These are phyloP conservation scores for Cenchrus americanus DNA, from an alignment of 176 grass and related monocot species.

Conservation along the genomic window DNA sequence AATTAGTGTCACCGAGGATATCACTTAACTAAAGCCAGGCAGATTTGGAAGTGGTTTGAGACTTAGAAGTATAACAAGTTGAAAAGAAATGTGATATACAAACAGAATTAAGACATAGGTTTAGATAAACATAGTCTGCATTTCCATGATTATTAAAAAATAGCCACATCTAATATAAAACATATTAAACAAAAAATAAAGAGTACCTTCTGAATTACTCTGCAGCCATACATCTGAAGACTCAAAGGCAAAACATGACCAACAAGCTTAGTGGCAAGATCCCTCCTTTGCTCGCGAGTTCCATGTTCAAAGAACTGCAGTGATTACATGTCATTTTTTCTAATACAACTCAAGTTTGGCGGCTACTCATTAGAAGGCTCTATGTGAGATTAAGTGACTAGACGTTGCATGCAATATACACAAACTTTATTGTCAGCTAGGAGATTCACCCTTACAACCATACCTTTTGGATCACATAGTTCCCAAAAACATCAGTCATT, in stretches of 20 bases:
- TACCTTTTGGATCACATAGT: slow-evolving; percentile 99
- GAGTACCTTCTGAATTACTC: slow-evolving; percentile 96
- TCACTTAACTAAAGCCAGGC: slow-evolving; percentile 4
- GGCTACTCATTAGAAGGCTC: slow-evolving; percentile 10
- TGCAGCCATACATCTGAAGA: slow-evolving; percentile 98
- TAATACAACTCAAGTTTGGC: slow-evolving; percentile 7
- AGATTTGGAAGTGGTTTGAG: neutral
- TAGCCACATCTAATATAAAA: neutral
- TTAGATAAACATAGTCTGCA: slow-evolving; percentile 1
- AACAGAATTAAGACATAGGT: neutral
- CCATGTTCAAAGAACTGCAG: slow-evolving; percentile 98
- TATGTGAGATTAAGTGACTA: slow-evolving; percentile 23
- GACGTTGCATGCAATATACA: neutral
- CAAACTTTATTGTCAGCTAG: neutral
- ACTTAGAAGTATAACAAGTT: neutral
- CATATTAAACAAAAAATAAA: slow-evolving; percentile 24
- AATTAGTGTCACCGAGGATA: neutral
- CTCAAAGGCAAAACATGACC: slow-evolving; percentile 89
- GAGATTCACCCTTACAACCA: slow-evolving; percentile 29
- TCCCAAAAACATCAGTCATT: slow-evolving; percentile 97
- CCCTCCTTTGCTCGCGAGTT: slow-evolving; percentile 81
- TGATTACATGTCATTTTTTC: slow-evolving; percentile 29
- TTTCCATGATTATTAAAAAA: slow-evolving; percentile 9
- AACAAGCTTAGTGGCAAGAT: slow-evolving; percentile 86
- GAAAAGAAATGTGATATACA: slow-evolving; percentile 18